Base-by-base conservation (phyloP, 768 basidiomycete species). In the Royoungia palumana region DNA sequence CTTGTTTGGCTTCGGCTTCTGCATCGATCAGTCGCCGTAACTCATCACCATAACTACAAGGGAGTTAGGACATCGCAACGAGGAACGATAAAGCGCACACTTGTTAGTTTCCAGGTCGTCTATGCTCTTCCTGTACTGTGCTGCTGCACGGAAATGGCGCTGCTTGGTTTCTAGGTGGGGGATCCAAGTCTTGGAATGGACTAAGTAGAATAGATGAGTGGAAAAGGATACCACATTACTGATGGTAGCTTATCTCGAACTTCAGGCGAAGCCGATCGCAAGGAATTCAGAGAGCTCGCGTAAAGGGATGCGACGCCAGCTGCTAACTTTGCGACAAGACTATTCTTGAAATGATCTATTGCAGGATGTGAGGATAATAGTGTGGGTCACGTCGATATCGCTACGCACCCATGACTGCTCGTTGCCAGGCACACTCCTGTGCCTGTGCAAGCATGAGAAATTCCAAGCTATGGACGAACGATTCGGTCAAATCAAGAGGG, bases 371-470 rank as follows among this genome's bases (percentile, higher is more conserved):
- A 9, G 30, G 14, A 14, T 2, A 30, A 9, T 11, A 2, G 21
- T 6, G 4, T 42, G 17, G 17, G 10, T 22, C 12, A 16, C 3
- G 16, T 32, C 41, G 41, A 24, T 35, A 32, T 16, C 11, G 37
- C 10, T 3, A 58, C 63, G 58, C 58, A 91, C 93, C 89, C 50
- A 89, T 69, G 61, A 87, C 85, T 14, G 94, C 94, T 56, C 87
- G 80, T 63, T 95, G 94, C 94, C 94, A 98, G 35, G 84, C 91
- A 62, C 91, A 95, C 70, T 99, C 96, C 57, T 98, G 95, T 1
- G 94, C 94, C 67, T 97, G 92, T 1, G 93, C 93, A 5, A 94
- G 76, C 81, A 92, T 86, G 47, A 97, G 76, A 54, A 69, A 79
- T 61, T 89, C 82, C 36, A 96, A 62, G 22, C 81, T 75, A 40